Conservation (phyloP, 805 yeast species). For the Candida nemodendra region DNA sequence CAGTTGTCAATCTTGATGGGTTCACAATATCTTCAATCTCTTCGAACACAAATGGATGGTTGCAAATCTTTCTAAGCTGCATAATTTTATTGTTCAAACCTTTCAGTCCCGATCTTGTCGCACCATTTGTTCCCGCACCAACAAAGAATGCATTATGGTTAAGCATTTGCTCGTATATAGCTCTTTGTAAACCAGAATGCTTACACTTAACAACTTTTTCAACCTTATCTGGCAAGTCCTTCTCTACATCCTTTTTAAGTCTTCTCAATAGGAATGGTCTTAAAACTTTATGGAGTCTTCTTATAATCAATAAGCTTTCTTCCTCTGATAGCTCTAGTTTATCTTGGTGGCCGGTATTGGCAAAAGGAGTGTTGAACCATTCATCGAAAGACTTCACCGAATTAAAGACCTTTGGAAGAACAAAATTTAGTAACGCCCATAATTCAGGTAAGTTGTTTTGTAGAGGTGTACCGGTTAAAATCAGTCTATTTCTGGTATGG, state of each 20-base stretch:
- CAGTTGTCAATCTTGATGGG: constrained; percentile 60
- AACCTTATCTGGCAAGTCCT: constrained; percentile 80
- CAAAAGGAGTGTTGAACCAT: constrained; percentile 89
- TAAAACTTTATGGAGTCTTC: constrained; percentile 83
- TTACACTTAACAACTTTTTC: constrained; percentile 82
- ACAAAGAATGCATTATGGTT: constrained; percentile 66
- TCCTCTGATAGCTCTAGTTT: constrained; percentile 80
- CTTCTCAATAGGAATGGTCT: constrained; percentile 83
- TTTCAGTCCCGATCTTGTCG: constrained; percentile 63
- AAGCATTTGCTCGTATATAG: constrained; percentile 75
- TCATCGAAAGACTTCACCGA: constrained; percentile 85
- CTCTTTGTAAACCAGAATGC: constrained; percentile 67
- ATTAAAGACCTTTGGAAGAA: constrained; percentile 79
- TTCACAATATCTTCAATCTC: constrained; percentile 73
- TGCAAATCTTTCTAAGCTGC: constrained; percentile 84
- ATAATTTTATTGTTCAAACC: constrained; percentile 80
- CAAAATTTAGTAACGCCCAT: constrained; percentile 83
- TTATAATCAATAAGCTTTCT: constrained; percentile 75
- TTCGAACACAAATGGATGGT: constrained; percentile 85
- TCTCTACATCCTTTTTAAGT: constrained; percentile 83
- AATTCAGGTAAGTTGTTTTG: constrained; percentile 83
- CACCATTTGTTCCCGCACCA: constrained; percentile 56
- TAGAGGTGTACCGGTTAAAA: constrained; percentile 85
- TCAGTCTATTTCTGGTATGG: constrained; percentile 72
- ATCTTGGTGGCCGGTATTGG: constrained; percentile 80